These are phyloP conservation scores for Dioscorea alata DNA, from an alignment of 106 monocot genomes.

Conservation along the genomic window DNA sequence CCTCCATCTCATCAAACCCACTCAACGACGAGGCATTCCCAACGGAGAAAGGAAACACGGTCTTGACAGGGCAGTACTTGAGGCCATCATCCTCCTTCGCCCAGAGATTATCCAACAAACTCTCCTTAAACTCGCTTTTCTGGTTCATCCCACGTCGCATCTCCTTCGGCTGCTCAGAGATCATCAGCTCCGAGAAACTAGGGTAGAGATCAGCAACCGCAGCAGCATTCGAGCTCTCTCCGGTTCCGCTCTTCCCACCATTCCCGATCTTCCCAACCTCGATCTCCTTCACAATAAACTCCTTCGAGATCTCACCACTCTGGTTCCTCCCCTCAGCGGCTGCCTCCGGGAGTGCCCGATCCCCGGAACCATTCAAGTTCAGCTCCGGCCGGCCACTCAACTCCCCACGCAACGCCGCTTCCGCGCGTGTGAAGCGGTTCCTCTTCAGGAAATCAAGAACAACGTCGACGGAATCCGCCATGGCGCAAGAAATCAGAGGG, in stretches of 20 bases:
- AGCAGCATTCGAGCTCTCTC: constrained; percentile 10
- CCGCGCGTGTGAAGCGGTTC: constrained; percentile 72
- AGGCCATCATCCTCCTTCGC: constrained; percentile 45
- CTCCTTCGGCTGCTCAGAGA: constrained; percentile 48
- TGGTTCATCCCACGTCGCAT: constrained; percentile 11
- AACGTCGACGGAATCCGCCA: constrained; percentile 73
- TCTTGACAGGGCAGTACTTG: constrained; percentile 46
- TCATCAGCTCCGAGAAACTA: constrained; percentile 54
- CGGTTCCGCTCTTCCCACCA: constrained; percentile 17
- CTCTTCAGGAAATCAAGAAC: constrained; percentile 78
- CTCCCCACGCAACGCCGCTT: constrained; percentile 82
- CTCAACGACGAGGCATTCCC: constrained; percentile 47
- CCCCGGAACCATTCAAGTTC: constrained; percentile 34
- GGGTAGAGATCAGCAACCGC: constrained; percentile 67
- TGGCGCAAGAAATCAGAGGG: constrained; percentile 1
- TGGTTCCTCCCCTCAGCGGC: constrained; percentile 11
- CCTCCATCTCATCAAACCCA: constrained; percentile 26
- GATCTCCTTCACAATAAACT: constrained; percentile 94
- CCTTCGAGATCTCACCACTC: constrained; percentile 43
- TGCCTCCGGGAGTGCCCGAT: constrained; percentile 18
- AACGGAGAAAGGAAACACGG: constrained; percentile 57
- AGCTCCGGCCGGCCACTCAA: constrained; percentile 32
- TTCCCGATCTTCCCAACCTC: constrained; percentile 53
- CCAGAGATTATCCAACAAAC: constrained; percentile 40
- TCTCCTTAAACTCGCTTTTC: constrained; percentile 13